Base-by-base conservation (phyloP, 352 stramenopile genomes). In the Phytophthora quininea region DNA sequence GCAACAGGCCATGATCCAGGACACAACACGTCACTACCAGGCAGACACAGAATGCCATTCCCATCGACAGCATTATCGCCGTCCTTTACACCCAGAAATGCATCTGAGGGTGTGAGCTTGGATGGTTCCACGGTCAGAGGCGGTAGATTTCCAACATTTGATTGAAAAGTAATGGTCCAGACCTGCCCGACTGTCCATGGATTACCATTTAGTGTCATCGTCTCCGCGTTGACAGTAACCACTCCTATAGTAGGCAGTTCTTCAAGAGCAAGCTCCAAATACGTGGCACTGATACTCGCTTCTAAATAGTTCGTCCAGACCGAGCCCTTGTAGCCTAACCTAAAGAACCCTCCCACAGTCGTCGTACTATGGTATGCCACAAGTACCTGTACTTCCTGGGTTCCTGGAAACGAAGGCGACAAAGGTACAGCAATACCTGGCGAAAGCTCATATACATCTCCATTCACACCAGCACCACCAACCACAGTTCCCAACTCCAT, bases 121-220 rank as follows among this genome's bases (percentile, higher is more conserved):
- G 84, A 80, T 2, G 79, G 64, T 45, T 94, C 87, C 6, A 90
- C 69, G 27, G 69, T 69, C 3, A 93, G 47, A 0, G 71, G 62
- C 2, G 86, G 73, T 3, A 82, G 29, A 32, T 93, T 91, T 0
- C 82, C 86, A 7, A 92, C 79, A 15, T 81, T 77, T 19, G 86
- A 88, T 31, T 89, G 62, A 47, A 96, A 97, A 2, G 89, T 94
- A 66, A 97, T 92, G 8, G 73, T 81, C 86, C 88, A 97, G 30
- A 86, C 58, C 24, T 69, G 61, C 6, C 86, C 86, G 19, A 88
- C 82, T 12, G 57, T 64, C 15, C 74, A 86, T 0, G 64, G 4
- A 9, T 47, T 54, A 3, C 64, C 64, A 70, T 56, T 69, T 30
- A 70, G 30, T 19, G 54, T 29, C 59, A 63, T 67, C 24, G 67